Base-by-base conservation (phyloP, 2,329 filamentous ascomycete genomes). In the Hypocreales sp. region DNA sequence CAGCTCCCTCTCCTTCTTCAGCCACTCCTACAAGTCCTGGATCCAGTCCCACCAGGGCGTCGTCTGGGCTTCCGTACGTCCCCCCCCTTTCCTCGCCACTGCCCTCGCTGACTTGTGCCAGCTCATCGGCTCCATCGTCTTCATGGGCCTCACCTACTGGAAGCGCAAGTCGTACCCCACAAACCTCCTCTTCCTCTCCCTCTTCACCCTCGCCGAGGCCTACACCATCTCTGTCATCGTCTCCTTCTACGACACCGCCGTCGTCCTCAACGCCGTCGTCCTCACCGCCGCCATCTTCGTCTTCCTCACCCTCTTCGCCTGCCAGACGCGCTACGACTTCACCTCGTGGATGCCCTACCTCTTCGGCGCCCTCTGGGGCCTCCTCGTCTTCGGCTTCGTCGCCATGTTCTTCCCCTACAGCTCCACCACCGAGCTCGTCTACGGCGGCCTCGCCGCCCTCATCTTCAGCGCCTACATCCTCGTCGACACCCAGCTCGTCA, bases 291-390 rank as follows among this genome's bases (percentile, higher is more conserved):
- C 77, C 27, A 80, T 86, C 46, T 86, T 87, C 47, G 61, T 82
- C 42, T 72, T 81, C 45, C 68, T 84, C 27, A 82, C 78, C 2
- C 55, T 86, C 24, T 95, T 98, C 51, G 90, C 90, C 26, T 93
- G 86, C 69, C 90, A 98, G 62, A 81, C 80, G 38, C 92, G 92
- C 53, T 98, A 98, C 50, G 90, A 98, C 61, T 98, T 98, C 51
- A 95, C 87, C 2, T 78, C 72, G 37, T 98, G 90, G 87, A 81
- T 87, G 63, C 87, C 90, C 12, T 95, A 94, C 50, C 71, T 95
- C 4, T 92, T 92, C 45, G 86, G 86, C 32, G 76, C 67, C 1
- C 67, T 98, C 12, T 95, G 90, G 90, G 77, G 80, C 6, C 58
- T 94, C 32, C 67, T 98, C 36, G 62, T 98, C 22, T 94, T 95